Percentiles rank a stretch among this genome's conserved stretches.
Conservation (phyloP, 148 eudicot species). For the Amaranthus hypochondriacus region DNA sequence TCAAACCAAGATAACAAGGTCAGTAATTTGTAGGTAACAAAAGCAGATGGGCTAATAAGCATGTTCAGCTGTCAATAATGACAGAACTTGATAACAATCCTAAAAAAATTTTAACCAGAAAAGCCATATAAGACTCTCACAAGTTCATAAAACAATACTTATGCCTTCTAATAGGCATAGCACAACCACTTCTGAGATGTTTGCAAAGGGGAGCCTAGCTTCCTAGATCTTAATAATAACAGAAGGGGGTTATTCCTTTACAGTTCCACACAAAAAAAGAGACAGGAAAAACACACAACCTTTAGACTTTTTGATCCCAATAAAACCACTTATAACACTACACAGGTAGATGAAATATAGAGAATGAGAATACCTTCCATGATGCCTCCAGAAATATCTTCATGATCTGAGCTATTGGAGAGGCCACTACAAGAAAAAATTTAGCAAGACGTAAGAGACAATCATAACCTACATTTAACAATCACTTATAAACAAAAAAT, state of each 20-base stretch:
- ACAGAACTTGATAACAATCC: not conserved
- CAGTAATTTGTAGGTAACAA: not conserved
- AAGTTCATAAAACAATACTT: not conserved
- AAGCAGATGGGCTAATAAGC: not conserved
- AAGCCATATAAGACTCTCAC: not conserved
- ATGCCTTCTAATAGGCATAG: not conserved
- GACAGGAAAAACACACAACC: not conserved
- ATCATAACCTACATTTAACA: not conserved
- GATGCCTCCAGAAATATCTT: slow-evolving; percentile 19
- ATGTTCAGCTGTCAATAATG: not conserved
- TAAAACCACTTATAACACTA: not conserved
- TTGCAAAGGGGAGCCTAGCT: too few relatives aligned
- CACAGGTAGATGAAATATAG: not conserved
- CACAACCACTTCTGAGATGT: not conserved
- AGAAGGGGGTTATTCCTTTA: not conserved
- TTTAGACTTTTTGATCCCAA: not conserved
- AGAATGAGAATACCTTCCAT: slow-evolving; percentile 27
- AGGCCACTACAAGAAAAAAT: slow-evolving; percentile 41
- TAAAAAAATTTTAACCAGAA: not conserved
- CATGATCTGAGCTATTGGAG: slow-evolving; percentile 31
- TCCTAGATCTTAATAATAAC: not conserved
- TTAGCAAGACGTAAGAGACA: slow-evolving; percentile 4
- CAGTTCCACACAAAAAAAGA: not conserved
- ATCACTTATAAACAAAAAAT: not conserved
- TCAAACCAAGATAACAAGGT: not conserved